A percentile compares a stretch with the other conserved stretches of the same genome.
These are phyloP conservation scores for Plantago ovata DNA, from an alignment of 257 asterid species.

Conservation along the genomic window DNA sequence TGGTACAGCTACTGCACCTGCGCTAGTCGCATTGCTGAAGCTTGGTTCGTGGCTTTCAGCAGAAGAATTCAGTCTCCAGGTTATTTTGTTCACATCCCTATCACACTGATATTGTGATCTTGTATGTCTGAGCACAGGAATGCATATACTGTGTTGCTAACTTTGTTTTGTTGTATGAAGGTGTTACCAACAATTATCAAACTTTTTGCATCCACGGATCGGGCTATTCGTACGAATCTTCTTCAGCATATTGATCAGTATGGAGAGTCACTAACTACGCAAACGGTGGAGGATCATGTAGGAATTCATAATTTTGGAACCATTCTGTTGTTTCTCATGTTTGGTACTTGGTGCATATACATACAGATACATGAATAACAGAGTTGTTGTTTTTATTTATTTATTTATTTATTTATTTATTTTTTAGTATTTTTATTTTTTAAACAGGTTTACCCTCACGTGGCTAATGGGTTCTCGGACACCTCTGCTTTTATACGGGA, in stretches of 20 bases:
- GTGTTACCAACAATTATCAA: conserved; percentile 80
- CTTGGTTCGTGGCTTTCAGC: conserved; percentile 85
- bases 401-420: no score
- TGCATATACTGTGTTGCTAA: conserved; percentile 16
- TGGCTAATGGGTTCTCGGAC: conserved; percentile 91
- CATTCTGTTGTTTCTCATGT: conserved; percentile 11
- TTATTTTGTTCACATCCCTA: conserved; percentile 25
- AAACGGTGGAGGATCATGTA: conserved; percentile 93
- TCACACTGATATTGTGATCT: conserved; percentile 14
- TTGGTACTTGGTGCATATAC: conserved; percentile 19
- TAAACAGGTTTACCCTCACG: conserved; percentile 98
- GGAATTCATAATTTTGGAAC: conserved; percentile 18
- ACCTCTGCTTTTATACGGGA: conserved; percentile 96
- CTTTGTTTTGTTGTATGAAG: conserved; percentile 33
- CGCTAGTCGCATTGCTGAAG: conserved; percentile 88
- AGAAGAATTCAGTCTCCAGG: conserved; percentile 84
- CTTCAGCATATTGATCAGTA: conserved; percentile 94
- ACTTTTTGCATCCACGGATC: conserved; percentile 88
- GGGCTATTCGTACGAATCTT: conserved; percentile 81
- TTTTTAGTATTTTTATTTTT: no score
- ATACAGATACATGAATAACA: conserved; percentile 15
- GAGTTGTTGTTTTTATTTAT: conserved; percentile 20
- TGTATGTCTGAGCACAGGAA: conserved; percentile 15
- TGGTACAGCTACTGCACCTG: conserved; percentile 99
- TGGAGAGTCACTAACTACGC: conserved; percentile 83